A percentile compares a stretch with the other conserved stretches of the same genome.
Evolutionary conservation across 2,329 filamentous ascomycete species (phyloP).

Genomic region (Xylaria sp.): DNA sequence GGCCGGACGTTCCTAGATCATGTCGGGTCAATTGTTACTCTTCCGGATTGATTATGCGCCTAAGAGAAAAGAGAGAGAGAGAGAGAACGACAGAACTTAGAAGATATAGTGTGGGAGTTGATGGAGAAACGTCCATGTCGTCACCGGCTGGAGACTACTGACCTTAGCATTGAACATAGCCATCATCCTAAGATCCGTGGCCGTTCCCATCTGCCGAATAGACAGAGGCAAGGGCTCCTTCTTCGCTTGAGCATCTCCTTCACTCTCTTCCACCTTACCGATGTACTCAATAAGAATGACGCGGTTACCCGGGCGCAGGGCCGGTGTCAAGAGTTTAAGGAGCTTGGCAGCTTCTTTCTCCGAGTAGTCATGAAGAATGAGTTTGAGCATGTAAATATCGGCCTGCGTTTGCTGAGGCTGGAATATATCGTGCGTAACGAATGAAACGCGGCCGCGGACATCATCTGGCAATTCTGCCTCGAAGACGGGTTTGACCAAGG

Average conservation of each 20-base stretch:
- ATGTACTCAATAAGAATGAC: constrained; percentile 49
- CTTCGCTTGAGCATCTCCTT: constrained; percentile 20
- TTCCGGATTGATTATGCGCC: neutral
- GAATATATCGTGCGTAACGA: constrained; percentile 48
- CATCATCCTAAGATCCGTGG: constrained; percentile 57
- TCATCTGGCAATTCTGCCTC: constrained; percentile 44
- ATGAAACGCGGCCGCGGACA: constrained; percentile 43
- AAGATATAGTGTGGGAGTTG: no score
- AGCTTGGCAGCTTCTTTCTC: constrained; percentile 51
- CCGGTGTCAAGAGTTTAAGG: constrained; percentile 49
- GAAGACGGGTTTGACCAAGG: constrained; percentile 44
- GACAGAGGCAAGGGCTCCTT: constrained; percentile 41
- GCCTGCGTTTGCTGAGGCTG: constrained; percentile 47
- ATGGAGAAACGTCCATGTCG: no score
- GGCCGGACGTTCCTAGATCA: constrained; percentile 47
- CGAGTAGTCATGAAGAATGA: constrained; percentile 62
- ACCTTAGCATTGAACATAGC: constrained; percentile 52
- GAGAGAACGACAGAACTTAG: no score
- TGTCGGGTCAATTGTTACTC: neutral
- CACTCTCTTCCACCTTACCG: constrained; percentile 41
- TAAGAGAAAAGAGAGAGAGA: no score
- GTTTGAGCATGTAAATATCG: constrained; percentile 58
- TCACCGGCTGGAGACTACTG: no score
- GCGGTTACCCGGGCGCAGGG: constrained; percentile 50
- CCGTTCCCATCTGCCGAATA: constrained; percentile 47